Conservation (phyloP, 768 basidiomycete species). For the Phanerochaete carnosa region DNA sequence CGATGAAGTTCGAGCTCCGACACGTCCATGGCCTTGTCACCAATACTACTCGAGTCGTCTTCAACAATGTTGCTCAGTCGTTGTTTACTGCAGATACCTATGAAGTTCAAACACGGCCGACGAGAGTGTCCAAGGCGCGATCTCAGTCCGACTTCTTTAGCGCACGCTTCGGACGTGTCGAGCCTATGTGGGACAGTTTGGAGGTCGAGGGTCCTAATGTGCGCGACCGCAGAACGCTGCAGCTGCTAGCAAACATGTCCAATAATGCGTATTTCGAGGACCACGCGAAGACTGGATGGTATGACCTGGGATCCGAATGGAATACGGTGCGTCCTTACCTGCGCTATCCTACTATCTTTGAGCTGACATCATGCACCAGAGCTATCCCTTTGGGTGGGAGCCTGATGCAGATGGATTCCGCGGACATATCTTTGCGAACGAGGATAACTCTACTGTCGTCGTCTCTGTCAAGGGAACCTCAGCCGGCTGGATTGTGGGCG, state of each 20-base stretch:
- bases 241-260: constrained; percentile 85
- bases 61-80: constrained; percentile 46
- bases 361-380: constrained; percentile 33
- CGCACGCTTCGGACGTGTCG: constrained; percentile 33
- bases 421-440: constrained; percentile 86
- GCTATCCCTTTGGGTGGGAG: constrained; percentile 85
- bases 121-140: constrained; percentile 44
- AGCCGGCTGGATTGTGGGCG: constrained; percentile 59
- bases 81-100: constrained; percentile 31
- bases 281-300: constrained; percentile 60
- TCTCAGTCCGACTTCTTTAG: constrained; percentile 33
- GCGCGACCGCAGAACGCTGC: constrained; percentile 64
- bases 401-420: constrained; percentile 86
- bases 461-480: constrained; percentile 95
- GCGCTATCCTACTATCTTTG: background rate
- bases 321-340: constrained; percentile 42
- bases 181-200: constrained; percentile 58
- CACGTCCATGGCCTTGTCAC: constrained; percentile 56
- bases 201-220: constrained; percentile 72
- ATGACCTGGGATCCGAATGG: constrained; percentile 60
- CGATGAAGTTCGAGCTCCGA: constrained; percentile 57
- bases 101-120: constrained; percentile 35
- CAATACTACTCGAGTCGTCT: constrained; percentile 52
- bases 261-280: constrained; percentile 71
- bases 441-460: constrained; percentile 82